A percentile compares a stretch with the other conserved stretches of the same genome.
These are phyloP conservation scores for Globisporangium takayamanum DNA, from an alignment of 352 stramenopile genomes.

Conservation along the genomic window DNA sequence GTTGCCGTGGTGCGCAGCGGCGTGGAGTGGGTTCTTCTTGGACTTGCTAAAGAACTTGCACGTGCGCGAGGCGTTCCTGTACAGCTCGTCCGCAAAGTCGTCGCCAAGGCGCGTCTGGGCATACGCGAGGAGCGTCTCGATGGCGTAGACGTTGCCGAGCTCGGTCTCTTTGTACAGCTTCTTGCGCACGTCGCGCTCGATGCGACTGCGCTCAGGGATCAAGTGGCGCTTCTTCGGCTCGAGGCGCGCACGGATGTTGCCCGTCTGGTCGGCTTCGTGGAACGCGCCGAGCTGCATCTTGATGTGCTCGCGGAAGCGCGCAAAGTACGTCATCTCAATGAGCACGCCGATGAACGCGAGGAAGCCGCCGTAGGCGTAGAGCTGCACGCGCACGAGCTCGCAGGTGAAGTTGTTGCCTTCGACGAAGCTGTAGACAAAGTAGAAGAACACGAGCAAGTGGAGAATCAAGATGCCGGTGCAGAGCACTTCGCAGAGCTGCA, in stretches of 20 bases:
- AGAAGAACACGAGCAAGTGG: conserved; percentile 51
- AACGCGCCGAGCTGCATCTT: conserved; percentile 84
- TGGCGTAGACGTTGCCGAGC: conserved; percentile 50
- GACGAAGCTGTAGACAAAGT: conserved; percentile 57
- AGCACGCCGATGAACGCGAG: conserved; percentile 53
- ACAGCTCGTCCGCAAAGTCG: conserved; percentile 60
- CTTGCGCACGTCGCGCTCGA: conserved; percentile 62
- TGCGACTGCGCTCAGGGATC: conserved; percentile 33
- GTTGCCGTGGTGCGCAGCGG: conserved; percentile 68
- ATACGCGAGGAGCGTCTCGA: conserved; percentile 44
- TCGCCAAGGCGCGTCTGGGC: conserved; percentile 41
- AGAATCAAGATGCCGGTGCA: conserved; percentile 45
- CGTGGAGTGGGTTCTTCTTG: conserved; percentile 78
- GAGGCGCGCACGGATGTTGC: conserved; percentile 58
- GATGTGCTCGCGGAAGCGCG: conserved; percentile 78
- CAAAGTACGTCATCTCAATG: conserved; percentile 69
- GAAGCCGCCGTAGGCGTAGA: conserved; percentile 40
- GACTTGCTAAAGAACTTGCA: conserved; percentile 54
- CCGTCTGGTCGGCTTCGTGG: conserved; percentile 76
- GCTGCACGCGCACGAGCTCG: conserved; percentile 19
- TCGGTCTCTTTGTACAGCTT: conserved; percentile 62
- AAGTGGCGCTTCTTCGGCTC: conserved; percentile 24
- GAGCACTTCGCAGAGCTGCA: conserved; percentile 69
- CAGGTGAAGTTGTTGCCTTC: conserved; percentile 67
- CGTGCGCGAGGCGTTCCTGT: conserved; percentile 40